A percentile compares a stretch with the other conserved stretches of the same genome.
These are phyloP conservation scores for Paraphaeosphaeria sporulosa DNA, from an alignment of 2,329 filamentous ascomycete species.

Conservation along the genomic window DNA sequence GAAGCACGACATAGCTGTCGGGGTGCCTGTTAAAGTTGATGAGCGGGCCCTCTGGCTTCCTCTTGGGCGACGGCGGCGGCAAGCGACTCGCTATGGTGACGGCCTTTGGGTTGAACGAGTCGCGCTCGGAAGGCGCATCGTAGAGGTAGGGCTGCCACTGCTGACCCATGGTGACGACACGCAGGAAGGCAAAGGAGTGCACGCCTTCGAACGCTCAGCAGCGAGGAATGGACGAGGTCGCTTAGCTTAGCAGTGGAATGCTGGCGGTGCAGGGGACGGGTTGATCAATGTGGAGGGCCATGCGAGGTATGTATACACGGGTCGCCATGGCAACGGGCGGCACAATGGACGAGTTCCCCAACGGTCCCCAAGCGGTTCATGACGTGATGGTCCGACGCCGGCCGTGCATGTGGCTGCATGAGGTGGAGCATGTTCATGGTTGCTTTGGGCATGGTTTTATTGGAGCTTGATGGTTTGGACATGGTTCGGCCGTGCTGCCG, in stretches of 20 bases:
- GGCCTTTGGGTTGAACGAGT: constrained; percentile 86
- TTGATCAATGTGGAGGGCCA: constrained; percentile 30
- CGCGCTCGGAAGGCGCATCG: constrained; percentile 57
- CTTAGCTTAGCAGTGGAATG: constrained; percentile 47
- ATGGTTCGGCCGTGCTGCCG: constrained; percentile 3
- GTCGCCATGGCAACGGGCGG: constrained; percentile 39
- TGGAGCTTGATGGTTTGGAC: neutral
- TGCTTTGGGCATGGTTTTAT: constrained; percentile 4
- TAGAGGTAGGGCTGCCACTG: constrained; percentile 78
- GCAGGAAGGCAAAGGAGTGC: constrained; percentile 37
- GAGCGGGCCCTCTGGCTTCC: constrained; percentile 76
- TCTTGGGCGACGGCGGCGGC: constrained; percentile 64
- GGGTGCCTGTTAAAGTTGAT: constrained; percentile 86
- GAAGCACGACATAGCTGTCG: constrained; percentile 73
- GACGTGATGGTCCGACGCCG: constrained; percentile 23
- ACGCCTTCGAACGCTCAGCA: constrained; percentile 31
- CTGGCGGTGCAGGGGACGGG: constrained; percentile 39
- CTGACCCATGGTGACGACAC: constrained; percentile 49
- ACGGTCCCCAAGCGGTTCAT: constrained; percentile 19
- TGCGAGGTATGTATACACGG: constrained; percentile 32
- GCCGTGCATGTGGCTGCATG: constrained; percentile 6
- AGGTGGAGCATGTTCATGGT: neutral
- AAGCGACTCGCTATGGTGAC: constrained; percentile 81
- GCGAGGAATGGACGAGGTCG: constrained; percentile 39
- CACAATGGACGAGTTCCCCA: constrained; percentile 25